A percentile compares a stretch with the other conserved stretches of the same genome.
Conservation (phyloP, 371 early-diverging fungal genomes). For the Rhizopus arrhizus region DNA sequence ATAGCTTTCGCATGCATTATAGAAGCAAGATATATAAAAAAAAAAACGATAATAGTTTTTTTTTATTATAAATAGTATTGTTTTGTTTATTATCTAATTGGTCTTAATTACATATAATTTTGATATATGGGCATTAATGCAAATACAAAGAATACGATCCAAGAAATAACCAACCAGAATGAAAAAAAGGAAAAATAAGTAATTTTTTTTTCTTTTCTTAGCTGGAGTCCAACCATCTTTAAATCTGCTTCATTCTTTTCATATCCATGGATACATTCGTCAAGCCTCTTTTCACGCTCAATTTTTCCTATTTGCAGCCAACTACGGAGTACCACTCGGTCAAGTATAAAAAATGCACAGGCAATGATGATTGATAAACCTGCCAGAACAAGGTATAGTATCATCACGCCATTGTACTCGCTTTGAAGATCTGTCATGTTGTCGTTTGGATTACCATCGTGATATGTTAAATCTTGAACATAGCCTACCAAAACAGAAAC, state of each 20-base stretch:
- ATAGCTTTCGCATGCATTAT: too few species aligned
- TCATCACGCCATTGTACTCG: conserved; percentile 52
- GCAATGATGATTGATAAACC: conserved; percentile 28
- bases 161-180: conserved; percentile 45
- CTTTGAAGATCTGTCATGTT: conserved; percentile 30
- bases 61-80: background rate
- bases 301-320: conserved; percentile 44
- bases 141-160: conserved; percentile 49
- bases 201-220: conserved; percentile 31
- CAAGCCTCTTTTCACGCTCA: conserved; percentile 33
- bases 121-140: conserved; percentile 53
- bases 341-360: conserved; percentile 38
- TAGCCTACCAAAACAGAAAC: conserved; percentile 52
- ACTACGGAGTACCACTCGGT: conserved; percentile 32
- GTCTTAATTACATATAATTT: conserved; percentile 29
- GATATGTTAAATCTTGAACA: conserved; percentile 53
- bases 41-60: background rate
- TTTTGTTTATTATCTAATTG: too few species aligned
- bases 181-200: conserved; percentile 29
- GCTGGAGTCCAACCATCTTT: conserved; percentile 17
- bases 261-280: conserved; percentile 18
- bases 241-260: conserved; percentile 14
- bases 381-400: conserved; percentile 40
- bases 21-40: background rate
- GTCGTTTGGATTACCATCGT: conserved; percentile 45